A percentile compares a stretch with the other conserved stretches of the same genome.
These are phyloP conservation scores for Neurospora africana DNA, from an alignment of 495 filamentous ascomycete species.

Conservation along the genomic window DNA sequence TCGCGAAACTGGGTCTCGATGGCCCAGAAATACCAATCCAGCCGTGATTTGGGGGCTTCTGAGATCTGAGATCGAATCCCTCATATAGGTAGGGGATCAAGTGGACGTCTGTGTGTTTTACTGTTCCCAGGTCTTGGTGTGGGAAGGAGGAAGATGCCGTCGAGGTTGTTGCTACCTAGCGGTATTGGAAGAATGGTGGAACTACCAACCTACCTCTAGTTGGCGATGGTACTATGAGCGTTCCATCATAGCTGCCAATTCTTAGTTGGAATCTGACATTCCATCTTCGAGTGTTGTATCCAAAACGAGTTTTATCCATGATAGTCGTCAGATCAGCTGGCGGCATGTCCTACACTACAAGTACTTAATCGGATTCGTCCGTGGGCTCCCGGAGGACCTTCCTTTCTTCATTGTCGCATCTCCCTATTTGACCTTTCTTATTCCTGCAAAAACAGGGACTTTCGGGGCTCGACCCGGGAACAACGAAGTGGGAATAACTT, in stretches of 20 bases:
- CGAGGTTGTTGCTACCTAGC: too few relatives aligned
- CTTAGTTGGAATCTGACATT: neutral
- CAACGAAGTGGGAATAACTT: neutral
- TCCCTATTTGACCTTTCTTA: neutral
- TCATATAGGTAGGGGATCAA: neutral
- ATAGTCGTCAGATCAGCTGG: too few relatives aligned
- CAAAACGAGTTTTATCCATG: too few relatives aligned
- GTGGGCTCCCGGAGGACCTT: neutral
- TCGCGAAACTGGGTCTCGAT: neutral
- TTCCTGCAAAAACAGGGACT: neutral
- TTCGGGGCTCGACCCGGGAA: neutral
- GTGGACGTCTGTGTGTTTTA: too few relatives aligned
- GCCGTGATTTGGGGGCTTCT: neutral
- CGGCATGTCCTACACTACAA: too few relatives aligned
- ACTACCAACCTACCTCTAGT: neutral
- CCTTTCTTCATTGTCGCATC: neutral
- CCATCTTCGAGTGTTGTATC: too few relatives aligned
- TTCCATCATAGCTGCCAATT: neutral
- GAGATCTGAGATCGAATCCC: neutral
- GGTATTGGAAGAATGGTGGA: neutral
- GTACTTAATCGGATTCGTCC: neutral
- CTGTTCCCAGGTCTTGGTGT: too few relatives aligned
- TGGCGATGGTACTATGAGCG: neutral
- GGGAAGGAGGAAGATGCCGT: too few relatives aligned
- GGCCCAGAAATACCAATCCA: neutral